Evolutionary conservation across 2,329 filamentous ascomycete genomes (phyloP).

Genomic region (Colletotrichum sublineola): DNA sequence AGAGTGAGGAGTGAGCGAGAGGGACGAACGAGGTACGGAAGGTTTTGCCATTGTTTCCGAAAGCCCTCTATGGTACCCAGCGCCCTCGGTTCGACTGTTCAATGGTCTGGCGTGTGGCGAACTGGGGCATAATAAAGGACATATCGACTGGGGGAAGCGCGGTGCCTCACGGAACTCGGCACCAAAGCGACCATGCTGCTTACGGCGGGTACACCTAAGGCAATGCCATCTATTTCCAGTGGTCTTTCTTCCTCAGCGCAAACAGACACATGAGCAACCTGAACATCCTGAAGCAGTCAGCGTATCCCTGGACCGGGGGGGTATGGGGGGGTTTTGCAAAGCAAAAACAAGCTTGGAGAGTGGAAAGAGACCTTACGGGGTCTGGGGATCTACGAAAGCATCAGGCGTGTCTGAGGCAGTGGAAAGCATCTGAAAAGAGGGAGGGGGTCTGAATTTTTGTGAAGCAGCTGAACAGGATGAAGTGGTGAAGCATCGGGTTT

Average conservation of each 20-base stretch:
- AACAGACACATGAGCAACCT: background rate
- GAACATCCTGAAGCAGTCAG: background rate
- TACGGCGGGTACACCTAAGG: no score
- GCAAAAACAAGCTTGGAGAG: no score
- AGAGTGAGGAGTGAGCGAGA: no score
- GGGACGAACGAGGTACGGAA: conserved; percentile 17
- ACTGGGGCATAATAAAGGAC: background rate
- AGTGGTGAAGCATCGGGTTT: background rate
- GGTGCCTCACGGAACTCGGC: conserved; percentile 4
- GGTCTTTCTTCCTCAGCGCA: no score
- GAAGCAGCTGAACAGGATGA: background rate
- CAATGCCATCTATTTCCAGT: background rate
- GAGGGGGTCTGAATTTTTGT: background rate
- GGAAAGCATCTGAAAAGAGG: background rate
- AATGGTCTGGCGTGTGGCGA: background rate
- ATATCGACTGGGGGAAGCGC: background rate
- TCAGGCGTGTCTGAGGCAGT: no score
- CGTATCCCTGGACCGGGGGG: no score
- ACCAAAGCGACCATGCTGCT: background rate
- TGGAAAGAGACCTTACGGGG: no score
- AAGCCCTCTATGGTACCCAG: background rate
- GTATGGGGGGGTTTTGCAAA: no score
- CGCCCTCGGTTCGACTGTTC: background rate
- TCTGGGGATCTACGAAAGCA: no score
- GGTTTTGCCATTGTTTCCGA: conserved; percentile 21